These are phyloP conservation scores for Xylaria acuta DNA, from an alignment of 495 filamentous ascomycete species.

Conservation along the genomic window DNA sequence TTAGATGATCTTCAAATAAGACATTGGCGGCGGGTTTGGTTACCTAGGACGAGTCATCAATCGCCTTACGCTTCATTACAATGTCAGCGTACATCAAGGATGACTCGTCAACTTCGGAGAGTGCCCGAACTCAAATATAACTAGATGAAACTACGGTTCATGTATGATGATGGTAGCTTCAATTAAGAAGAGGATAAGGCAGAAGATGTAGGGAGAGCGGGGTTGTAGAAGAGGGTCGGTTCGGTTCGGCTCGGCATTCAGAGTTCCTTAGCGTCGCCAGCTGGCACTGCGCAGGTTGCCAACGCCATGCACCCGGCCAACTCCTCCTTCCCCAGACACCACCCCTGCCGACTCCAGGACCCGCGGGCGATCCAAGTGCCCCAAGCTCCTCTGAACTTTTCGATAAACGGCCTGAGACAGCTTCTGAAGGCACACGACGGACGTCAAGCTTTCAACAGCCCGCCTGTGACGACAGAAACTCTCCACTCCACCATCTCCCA, in stretches of 20 bases:
- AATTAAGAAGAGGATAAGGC: too few species aligned
- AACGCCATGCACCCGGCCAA: background rate
- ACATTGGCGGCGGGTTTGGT: background rate
- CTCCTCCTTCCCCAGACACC: background rate
- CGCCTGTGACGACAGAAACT: conserved; percentile 18
- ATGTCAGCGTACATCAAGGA: background rate
- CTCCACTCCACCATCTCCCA: conserved; percentile 19
- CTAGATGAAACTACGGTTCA: background rate
- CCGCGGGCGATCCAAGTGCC: conserved; percentile 23
- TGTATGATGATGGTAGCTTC: too few species aligned
- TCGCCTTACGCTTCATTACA: background rate
- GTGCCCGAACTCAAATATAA: background rate
- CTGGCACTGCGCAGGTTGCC: background rate
- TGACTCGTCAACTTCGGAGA: background rate
- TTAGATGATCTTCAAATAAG: background rate
- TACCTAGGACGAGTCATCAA: too few species aligned
- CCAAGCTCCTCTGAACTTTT: conserved; percentile 27
- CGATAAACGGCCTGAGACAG: conserved; percentile 12
- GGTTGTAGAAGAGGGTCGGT: too few species aligned
- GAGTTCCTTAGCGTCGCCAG: background rate
- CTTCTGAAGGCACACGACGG: conserved; percentile 25
- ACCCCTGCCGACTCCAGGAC: background rate
- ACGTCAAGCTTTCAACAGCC: conserved; percentile 24
- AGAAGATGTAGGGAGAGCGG: too few species aligned
- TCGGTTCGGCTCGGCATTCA: background rate